Percentiles rank a stretch among this genome's conserved stretches.
Conservation (phyloP, 495 filamentous ascomycete species). For the Talaromyces adpressus region DNA sequence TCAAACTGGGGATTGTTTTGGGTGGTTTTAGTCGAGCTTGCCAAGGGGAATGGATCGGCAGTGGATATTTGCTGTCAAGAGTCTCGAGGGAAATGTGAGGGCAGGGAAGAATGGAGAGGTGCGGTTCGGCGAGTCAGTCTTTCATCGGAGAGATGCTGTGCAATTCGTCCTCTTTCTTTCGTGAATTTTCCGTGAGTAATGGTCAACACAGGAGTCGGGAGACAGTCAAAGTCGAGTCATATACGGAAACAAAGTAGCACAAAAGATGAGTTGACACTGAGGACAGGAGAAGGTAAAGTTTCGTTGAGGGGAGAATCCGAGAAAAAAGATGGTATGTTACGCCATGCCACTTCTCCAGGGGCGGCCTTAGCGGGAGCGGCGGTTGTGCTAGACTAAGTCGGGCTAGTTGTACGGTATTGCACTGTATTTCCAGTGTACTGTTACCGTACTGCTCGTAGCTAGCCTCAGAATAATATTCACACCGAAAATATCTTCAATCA, state of each 20-base stretch:
- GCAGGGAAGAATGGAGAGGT: not conserved
- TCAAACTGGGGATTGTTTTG: not conserved
- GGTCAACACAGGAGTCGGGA: not conserved
- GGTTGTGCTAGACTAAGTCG: not conserved
- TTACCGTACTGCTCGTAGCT: not conserved
- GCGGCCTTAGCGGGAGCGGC: not conserved
- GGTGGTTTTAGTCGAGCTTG: not conserved
- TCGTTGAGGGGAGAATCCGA: not conserved
- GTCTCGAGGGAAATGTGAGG: not conserved
- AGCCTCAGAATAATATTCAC: not conserved
- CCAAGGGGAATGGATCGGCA: slow-evolving; percentile 2
- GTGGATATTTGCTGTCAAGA: not conserved
- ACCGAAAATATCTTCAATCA: not conserved
- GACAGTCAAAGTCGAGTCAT: not conserved
- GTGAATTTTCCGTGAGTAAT: not conserved
- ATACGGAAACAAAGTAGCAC: not conserved
- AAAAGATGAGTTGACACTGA: not conserved
- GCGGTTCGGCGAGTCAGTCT: not conserved
- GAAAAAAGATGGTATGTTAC: not conserved
- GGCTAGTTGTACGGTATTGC: not conserved
- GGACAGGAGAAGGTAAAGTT: not conserved
- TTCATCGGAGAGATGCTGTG: not conserved
- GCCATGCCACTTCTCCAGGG: not conserved
- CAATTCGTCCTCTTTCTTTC: not conserved
- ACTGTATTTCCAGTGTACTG: not conserved